Evolutionary conservation across 139 green algal species (phyloP), one percentile per base, ranked within the genome.

Genomic region (Coccomyxa sp.): DNA sequence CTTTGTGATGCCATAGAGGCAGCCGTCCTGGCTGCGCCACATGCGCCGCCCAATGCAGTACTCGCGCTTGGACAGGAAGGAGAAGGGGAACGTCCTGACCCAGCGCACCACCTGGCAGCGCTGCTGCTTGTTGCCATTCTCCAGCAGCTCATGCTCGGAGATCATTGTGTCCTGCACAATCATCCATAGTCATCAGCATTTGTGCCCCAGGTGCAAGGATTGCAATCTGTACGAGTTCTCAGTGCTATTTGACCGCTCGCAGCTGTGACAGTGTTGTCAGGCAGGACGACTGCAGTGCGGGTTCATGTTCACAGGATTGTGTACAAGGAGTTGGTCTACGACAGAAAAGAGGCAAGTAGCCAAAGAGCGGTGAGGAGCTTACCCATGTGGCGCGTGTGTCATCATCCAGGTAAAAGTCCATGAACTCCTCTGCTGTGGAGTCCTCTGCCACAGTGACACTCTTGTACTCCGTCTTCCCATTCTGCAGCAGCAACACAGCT

Each of bases 391-490:
- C 82, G 9, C 92, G 86, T 34, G 86, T 85, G 50, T 87, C 78
- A 71, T 97, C 92, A 75, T 96, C 90, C 50, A 97, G 80, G 80
- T 94, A 97, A 70, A 97, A 85, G 80, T 97, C 93, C 70, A 88
- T 94, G 72, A 95, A 94, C 90, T 97, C 94, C 76, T 94, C 77
- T 9, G 92, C 83, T 31, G 89, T 95, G 24, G 90, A 83, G 77
- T 97, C 80, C 8, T 86, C 77, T 50, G 82, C 77, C 8, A 93
- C 81, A 0, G 90, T 97, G 0, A 92, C 70, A 68, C 85, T 94
- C 86, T 95, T 95, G 90, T 98, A 98, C 86, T 98, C 94, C 8
- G 92, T 95, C 78, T 93, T 94, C 55, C 91, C 91, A 54, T 82
- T 84, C 86, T 92, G 78, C n/a, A n/a, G n/a, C n/a, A n/a, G n/a